phyloP scores from a whole-genome alignment of 441 rosid species.

The Euphorbia corollata region DNA sequence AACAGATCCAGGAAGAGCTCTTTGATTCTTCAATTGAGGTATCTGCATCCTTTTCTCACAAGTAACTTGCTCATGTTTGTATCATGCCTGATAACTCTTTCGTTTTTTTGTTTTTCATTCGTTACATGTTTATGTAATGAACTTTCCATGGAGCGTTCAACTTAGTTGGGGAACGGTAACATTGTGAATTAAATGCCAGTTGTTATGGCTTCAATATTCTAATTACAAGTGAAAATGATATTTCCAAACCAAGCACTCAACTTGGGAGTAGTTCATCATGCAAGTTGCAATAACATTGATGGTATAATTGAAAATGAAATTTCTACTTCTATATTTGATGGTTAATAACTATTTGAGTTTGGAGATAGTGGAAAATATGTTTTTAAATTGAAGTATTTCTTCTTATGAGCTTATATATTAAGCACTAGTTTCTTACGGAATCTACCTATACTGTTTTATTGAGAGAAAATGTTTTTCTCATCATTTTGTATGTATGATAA shows the following conservation, averaged over 20 bases:
- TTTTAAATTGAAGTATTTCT: background rate
- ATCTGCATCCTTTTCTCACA: constrained; percentile 17
- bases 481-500: background rate
- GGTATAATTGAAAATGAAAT: constrained; percentile 8
- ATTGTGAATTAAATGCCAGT: background rate
- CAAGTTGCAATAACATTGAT: constrained; percentile 12
- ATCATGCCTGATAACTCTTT: background rate
- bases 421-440: background rate
- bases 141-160: background rate
- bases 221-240: background rate
- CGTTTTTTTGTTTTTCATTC: background rate
- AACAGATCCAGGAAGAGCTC: constrained; percentile 86
- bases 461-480: background rate
- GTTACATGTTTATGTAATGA: background rate
- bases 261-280: constrained; percentile 7
- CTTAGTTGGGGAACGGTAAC: background rate
- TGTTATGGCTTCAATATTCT: background rate
- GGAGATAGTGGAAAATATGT: constrained; percentile 2
- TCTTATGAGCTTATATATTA: background rate
- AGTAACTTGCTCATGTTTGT: constrained; percentile 11
- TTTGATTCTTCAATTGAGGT: constrained; percentile 75
- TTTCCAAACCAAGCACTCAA: background rate
- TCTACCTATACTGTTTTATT: background rate
- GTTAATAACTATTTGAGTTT: background rate
- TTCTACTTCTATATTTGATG: background rate